phyloP scores from a whole-genome alignment of 108 stramenopile genomes.

The Mayamaea pseudoterrestris region DNA sequence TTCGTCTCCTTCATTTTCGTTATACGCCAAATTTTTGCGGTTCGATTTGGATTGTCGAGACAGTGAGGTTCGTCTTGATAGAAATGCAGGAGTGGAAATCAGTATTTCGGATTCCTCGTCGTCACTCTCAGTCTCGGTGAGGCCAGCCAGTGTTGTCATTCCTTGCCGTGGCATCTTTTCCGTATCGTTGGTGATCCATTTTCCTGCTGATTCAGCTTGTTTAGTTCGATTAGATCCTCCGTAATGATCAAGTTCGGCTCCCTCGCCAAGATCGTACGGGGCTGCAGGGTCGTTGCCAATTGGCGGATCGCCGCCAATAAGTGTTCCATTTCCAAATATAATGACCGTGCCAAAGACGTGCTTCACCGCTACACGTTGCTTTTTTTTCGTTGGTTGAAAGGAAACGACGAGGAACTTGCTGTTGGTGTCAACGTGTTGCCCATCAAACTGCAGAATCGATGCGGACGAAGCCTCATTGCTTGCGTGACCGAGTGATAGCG shows the following conservation, averaged over 20 bases:
- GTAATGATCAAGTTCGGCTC: not conserved
- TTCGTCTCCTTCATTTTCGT: too few species aligned
- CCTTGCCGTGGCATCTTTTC: not conserved
- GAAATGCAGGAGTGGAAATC: not conserved
- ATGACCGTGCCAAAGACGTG: conserved; percentile 6
- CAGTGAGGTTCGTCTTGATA: not conserved
- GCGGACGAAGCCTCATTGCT: not conserved
- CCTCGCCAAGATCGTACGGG: not conserved
- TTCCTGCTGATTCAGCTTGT: not conserved
- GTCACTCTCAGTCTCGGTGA: not conserved
- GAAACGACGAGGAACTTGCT: conserved; percentile 7
- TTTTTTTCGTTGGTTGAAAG: conserved; percentile 6
- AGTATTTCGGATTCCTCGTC: not conserved
- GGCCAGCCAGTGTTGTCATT: not conserved
- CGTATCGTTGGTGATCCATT: not conserved
- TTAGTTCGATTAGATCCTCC: not conserved
- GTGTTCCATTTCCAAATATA: conserved; percentile 4
- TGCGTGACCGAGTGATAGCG: not conserved
- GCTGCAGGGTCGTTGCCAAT: not conserved
- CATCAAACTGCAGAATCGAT: not conserved
- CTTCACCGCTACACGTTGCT: conserved; percentile 2
- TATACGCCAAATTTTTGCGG: too few species aligned
- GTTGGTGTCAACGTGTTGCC: conserved; percentile 1
- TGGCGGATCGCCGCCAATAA: not conserved
- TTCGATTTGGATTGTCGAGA: not conserved